These are phyloP conservation scores for Entrophospora sp. DNA, from an alignment of 192 early-diverging fungal species.

Conservation along the genomic window DNA sequence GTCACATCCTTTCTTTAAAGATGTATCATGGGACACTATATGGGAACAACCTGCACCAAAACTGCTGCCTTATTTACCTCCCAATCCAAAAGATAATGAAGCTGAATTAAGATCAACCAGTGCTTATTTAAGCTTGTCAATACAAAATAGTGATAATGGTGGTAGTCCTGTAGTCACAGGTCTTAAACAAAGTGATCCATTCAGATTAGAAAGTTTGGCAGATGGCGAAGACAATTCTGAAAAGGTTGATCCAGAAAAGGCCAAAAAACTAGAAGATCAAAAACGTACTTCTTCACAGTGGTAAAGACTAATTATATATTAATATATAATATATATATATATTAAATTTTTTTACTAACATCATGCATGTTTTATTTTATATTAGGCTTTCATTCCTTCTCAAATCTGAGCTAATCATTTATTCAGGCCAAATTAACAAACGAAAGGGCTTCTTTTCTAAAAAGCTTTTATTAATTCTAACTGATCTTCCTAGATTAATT, in stretches of 20 bases:
- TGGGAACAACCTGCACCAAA: slow-evolving; percentile 42
- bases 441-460: no score
- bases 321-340: not conserved
- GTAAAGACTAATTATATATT: not conserved
- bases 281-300: slow-evolving; percentile 3
- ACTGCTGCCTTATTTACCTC: slow-evolving; percentile 28
- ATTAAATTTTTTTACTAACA: not conserved
- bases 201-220: slow-evolving; percentile 14
- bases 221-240: not conserved
- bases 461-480: slow-evolving; percentile 50
- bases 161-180: not conserved
- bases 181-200: no score
- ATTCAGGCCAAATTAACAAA: slow-evolving; percentile 44
- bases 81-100: slow-evolving; percentile 23
- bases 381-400: slow-evolving; percentile 31
- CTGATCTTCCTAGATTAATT: slow-evolving; percentile 52
- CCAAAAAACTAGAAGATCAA: slow-evolving; percentile 6
- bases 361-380: slow-evolving; percentile 1
- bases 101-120: slow-evolving; percentile 9
- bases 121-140: no score
- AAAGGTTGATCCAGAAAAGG: slow-evolving; percentile 1
- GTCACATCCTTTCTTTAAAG: slow-evolving; percentile 70
- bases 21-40: slow-evolving; percentile 60
- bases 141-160: no score
- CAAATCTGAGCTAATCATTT: slow-evolving; percentile 49